Conservation (phyloP, 2,329 filamentous ascomycete genomes). For the Canariomyces notabilis region DNA sequence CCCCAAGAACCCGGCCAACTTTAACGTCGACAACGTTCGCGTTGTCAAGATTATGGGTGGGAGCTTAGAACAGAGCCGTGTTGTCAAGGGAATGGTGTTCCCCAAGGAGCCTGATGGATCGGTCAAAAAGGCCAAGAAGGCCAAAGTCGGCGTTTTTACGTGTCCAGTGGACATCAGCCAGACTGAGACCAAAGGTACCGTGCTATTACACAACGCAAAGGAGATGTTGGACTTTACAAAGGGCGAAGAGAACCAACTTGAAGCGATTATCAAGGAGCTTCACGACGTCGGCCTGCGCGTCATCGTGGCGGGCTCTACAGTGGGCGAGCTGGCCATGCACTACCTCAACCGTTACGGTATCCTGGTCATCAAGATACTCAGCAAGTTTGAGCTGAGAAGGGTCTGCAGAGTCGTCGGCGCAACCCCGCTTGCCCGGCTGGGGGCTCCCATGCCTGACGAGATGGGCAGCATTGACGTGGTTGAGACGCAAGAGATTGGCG, state of each 20-base stretch:
- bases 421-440: conserved; percentile 89
- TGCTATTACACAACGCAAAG: conserved; percentile 92
- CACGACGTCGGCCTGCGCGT: conserved; percentile 91
- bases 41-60: conserved; percentile 99
- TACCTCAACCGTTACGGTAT: conserved; percentile 98
- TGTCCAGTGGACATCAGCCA: conserved; percentile 93
- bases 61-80: conserved; percentile 85
- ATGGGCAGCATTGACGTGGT: conserved; percentile 94
- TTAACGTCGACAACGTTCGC: conserved; percentile 98
- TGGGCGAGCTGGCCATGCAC: conserved; percentile 93
- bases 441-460: conserved; percentile 99
- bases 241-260: conserved; percentile 89
- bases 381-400: conserved; percentile 94
- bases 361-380: conserved; percentile 91
- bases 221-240: conserved; percentile 99
- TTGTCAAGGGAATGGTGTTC: conserved; percentile 98
- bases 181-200: conserved; percentile 98
- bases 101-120: conserved; percentile 88
- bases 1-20: conserved; percentile 90
- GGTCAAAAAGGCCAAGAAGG: conserved; percentile 84
- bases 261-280: conserved; percentile 88
- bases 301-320: conserved; percentile 84
- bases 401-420: conserved; percentile 95
- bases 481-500: conserved; percentile 95
- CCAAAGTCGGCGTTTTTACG: conserved; percentile 95